Evolutionary conservation across 257 asterid genomes (phyloP).

Genomic region (Solanum raphanifolium): DNA sequence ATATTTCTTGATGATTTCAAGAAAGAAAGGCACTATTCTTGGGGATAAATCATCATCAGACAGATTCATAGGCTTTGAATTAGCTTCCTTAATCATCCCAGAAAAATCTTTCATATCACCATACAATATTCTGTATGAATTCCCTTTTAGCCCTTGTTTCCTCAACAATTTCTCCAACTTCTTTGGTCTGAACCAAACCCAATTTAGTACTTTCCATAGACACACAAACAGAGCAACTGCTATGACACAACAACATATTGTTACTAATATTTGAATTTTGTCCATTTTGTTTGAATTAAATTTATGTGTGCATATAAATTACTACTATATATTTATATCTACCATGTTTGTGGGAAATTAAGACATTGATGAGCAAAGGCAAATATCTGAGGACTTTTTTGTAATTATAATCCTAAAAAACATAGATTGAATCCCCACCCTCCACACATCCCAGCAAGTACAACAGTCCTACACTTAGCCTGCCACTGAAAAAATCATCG

Average conservation of each 20-base stretch:
- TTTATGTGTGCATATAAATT: neutral
- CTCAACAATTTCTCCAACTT: slow-evolving; percentile 1
- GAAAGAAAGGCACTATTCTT: neutral
- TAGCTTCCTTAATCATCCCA: neutral
- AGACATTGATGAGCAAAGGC: neutral
- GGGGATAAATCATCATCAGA: slow-evolving; percentile 4
- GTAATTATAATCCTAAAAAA: too few species aligned
- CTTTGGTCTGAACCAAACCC: slow-evolving; percentile 10
- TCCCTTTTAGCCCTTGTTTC: slow-evolving; percentile 25
- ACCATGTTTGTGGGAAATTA: neutral
- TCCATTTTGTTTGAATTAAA: neutral
- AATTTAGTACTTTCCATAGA: neutral
- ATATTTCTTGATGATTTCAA: neutral
- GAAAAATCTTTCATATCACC: slow-evolving; percentile 7
- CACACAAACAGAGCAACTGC: neutral
- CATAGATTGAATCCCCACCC: too few species aligned
- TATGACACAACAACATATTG: neutral
- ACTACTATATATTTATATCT: neutral
- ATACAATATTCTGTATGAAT: slow-evolving; percentile 10
- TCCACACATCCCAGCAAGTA: too few species aligned
- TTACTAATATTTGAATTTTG: neutral
- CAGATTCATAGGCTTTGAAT: neutral
- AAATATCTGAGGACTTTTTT: too few species aligned
- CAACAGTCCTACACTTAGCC: too few species aligned
- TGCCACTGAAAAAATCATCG: too few species aligned